Evolutionary conservation across 495 filamentous ascomycete genomes (phyloP).

Genomic region (Hypomontagnella monticulosa): DNA sequence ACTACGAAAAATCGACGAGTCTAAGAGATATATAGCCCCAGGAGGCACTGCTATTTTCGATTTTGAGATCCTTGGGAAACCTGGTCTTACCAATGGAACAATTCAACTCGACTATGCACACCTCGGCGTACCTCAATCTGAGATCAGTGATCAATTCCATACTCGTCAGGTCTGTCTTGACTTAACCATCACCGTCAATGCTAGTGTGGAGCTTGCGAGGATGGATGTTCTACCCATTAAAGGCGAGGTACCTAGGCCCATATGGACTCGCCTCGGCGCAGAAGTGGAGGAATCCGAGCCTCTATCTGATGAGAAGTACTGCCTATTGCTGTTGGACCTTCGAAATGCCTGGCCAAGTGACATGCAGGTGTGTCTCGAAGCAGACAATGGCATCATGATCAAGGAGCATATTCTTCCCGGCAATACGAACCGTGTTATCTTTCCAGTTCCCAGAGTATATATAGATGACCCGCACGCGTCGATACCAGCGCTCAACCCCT

Average conservation of each 20-base stretch:
- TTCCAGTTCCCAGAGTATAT: conserved; percentile 80
- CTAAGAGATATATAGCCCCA: conserved; percentile 69
- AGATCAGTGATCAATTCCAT: conserved; percentile 78
- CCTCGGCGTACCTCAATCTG: conserved; percentile 69
- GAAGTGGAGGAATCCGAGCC: conserved; percentile 30
- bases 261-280: conserved; percentile 52
- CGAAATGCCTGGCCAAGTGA: conserved; percentile 87
- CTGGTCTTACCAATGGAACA: conserved; percentile 80
- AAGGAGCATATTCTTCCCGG: conserved; percentile 76
- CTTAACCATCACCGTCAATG: conserved; percentile 89
- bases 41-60: conserved; percentile 77
- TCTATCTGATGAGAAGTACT: conserved; percentile 68
- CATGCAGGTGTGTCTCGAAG: conserved; percentile 67
- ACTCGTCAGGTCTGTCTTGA: conserved; percentile 85
- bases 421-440: conserved; percentile 77
- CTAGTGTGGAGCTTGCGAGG: conserved; percentile 80
- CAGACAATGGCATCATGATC: conserved; percentile 47
- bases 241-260: conserved; percentile 57
- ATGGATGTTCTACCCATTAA: conserved; percentile 81
- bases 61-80: conserved; percentile 84
- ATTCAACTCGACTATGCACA: conserved; percentile 87
- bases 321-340: conserved; percentile 82
- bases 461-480: conserved; percentile 77
- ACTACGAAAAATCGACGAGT: conserved; percentile 64
- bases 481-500: conserved; percentile 82